Evolutionary conservation across 2,329 filamentous ascomycete genomes (phyloP).

Genomic region (Plenodomus lindquistii): DNA sequence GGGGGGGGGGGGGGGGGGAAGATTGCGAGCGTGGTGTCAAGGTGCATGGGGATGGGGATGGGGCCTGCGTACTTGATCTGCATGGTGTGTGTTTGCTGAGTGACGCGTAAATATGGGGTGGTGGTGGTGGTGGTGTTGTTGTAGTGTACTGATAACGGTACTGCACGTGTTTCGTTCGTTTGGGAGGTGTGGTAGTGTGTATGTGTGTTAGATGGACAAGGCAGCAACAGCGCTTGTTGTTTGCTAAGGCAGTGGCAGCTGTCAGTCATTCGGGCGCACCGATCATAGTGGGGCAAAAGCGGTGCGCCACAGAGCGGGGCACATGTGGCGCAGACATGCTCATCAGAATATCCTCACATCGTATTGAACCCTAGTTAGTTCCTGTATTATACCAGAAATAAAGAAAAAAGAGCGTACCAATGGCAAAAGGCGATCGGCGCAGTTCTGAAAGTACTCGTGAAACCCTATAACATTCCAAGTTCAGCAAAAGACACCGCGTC

Average conservation of each 20-base stretch:
- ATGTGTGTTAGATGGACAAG: neutral
- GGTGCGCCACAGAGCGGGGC: neutral
- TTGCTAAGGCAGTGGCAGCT: neutral
- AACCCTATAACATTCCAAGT: too few relatives aligned
- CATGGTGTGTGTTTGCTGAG: too few relatives aligned
- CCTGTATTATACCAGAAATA: too few relatives aligned
- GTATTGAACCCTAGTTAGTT: too few relatives aligned
- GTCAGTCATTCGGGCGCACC: neutral
- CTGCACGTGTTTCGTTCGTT: too few relatives aligned
- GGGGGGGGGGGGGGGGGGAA: neutral
- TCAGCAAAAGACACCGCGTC: too few relatives aligned
- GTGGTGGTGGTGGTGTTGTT: neutral
- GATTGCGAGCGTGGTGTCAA: neutral
- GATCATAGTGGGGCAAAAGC: neutral
- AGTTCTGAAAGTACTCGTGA: too few relatives aligned
- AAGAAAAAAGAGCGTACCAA: too few relatives aligned
- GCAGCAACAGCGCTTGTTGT: neutral
- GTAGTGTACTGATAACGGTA: too few relatives aligned
- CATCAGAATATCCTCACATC: too few relatives aligned
- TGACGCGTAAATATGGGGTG: too few relatives aligned
- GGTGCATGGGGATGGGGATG: neutral
- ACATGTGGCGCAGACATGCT: neutral
- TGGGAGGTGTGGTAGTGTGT: neutral
- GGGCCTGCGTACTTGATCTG: slow-evolving; percentile 40
- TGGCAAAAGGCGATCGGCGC: too few relatives aligned